Conservation (phyloP, 164 flowering plant genomes). For the Hamamelis virginiana region DNA sequence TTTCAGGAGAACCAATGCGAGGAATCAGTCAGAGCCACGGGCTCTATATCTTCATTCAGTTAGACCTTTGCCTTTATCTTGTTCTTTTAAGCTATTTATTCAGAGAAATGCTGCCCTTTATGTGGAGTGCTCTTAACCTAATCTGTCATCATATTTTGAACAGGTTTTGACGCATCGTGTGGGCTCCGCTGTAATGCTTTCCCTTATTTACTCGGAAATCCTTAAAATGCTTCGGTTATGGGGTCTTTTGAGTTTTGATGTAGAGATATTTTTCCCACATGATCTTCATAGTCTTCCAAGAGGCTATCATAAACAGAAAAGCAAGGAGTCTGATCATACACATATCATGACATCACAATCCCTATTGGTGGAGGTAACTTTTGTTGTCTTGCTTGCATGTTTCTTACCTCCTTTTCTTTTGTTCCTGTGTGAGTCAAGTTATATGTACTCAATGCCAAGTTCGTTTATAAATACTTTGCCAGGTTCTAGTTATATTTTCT, state of each 20-base stretch:
- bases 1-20: slow-evolving; percentile 46
- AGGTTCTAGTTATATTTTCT: no score
- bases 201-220: slow-evolving; percentile 74
- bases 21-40: slow-evolving; percentile 39
- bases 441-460: no score
- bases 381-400: neutral
- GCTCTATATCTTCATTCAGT: slow-evolving; percentile 83
- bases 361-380: slow-evolving; percentile 59
- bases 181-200: slow-evolving; percentile 77
- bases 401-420: no score
- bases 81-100: neutral
- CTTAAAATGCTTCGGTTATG: slow-evolving; percentile 76
- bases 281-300: slow-evolving; percentile 63
- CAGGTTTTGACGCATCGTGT: slow-evolving; percentile 86
- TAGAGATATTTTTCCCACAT: slow-evolving; percentile 68
- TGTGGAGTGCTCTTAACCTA: neutral
- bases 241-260: slow-evolving; percentile 72
- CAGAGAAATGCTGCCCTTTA: neutral
- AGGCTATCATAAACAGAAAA: slow-evolving; percentile 71
- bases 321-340: slow-evolving; percentile 67
- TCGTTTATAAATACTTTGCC: no score
- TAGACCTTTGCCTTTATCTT: slow-evolving; percentile 8
- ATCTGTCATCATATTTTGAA: neutral
- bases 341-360: slow-evolving; percentile 67
- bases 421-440: neutral